phyloP scores from a whole-genome alignment of 2,329 filamentous ascomycete genomes.

The Xylaria arbuscula region DNA sequence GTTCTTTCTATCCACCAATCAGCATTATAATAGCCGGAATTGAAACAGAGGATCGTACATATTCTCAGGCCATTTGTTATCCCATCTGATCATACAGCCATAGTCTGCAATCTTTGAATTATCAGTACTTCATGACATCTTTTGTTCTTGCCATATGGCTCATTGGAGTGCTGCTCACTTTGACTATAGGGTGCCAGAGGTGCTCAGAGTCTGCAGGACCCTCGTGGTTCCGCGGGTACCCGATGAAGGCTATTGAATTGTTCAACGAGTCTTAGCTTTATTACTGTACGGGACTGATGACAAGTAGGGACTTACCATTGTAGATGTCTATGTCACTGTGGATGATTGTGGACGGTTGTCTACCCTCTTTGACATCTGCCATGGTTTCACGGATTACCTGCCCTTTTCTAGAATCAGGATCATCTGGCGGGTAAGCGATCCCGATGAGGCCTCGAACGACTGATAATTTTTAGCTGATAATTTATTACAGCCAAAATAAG shows the following conservation, averaged over 20 bases:
- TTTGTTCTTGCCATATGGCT: not conserved
- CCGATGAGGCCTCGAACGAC: constrained; percentile 26
- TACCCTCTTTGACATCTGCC: fast-evolving
- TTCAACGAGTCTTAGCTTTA: not conserved
- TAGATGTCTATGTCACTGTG: constrained; percentile 32
- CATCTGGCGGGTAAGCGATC: constrained; percentile 14
- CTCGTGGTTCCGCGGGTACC: not conserved
- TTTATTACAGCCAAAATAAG: not conserved
- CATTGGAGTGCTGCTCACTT: constrained; percentile 6
- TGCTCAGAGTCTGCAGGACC: constrained; percentile 3
- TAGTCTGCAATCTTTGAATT: constrained; percentile 34
- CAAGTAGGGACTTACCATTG: constrained; percentile 17
- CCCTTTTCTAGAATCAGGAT: not conserved
- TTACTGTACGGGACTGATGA: not conserved
- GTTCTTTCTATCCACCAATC: constrained; percentile 19
- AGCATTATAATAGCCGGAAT: not conserved
- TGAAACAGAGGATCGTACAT: not conserved
- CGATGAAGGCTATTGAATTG: constrained; percentile 21
- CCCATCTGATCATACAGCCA: constrained; percentile 33
- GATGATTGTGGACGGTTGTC: not conserved
- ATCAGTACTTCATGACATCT: not conserved
- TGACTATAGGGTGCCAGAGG: not conserved
- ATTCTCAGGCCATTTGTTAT: not conserved
- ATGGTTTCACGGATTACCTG: constrained; percentile 10
- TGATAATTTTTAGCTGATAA: constrained; percentile 11